Evolutionary conservation across 2,329 filamentous ascomycete species (phyloP).

Genomic region (Arthrinium phaeospermum): DNA sequence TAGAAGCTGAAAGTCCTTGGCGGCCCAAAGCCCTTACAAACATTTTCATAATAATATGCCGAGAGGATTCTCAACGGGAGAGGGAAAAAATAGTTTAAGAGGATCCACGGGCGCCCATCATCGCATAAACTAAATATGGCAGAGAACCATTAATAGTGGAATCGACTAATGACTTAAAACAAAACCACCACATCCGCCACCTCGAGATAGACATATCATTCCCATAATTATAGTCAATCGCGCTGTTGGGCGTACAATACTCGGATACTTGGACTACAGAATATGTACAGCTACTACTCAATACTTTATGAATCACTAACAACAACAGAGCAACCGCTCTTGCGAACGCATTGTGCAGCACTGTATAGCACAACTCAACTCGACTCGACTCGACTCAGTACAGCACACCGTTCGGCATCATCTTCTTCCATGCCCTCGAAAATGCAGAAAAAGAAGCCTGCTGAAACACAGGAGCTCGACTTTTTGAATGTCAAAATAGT

Average conservation of each 20-base stretch:
- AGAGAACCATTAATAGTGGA: slow-evolving; percentile 2
- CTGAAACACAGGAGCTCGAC: neutral
- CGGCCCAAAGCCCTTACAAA: slow-evolving; percentile 20
- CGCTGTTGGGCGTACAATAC: neutral
- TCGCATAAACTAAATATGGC: neutral
- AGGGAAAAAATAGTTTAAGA: neutral
- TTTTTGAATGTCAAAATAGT: neutral
- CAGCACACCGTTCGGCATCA: neutral
- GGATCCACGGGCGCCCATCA: neutral
- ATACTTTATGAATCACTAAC: neutral
- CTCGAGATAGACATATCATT: neutral
- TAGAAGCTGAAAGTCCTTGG: slow-evolving; percentile 16
- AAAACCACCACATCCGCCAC: neutral
- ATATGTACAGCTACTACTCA: neutral
- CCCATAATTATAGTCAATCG: neutral
- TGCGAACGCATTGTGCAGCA: neutral
- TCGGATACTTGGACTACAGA: neutral
- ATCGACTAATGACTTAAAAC: neutral
- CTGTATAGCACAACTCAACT: neutral
- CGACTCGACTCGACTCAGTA: neutral
- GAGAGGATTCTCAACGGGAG: slow-evolving; percentile 11
- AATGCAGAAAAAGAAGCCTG: neutral
- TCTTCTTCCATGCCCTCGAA: neutral
- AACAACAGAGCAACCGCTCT: neutral
- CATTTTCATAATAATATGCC: slow-evolving; percentile 20